Percentiles rank a stretch among this genome's conserved stretches.
Conservation (phyloP, 345 rosid species). For the Aegle marmelos region DNA sequence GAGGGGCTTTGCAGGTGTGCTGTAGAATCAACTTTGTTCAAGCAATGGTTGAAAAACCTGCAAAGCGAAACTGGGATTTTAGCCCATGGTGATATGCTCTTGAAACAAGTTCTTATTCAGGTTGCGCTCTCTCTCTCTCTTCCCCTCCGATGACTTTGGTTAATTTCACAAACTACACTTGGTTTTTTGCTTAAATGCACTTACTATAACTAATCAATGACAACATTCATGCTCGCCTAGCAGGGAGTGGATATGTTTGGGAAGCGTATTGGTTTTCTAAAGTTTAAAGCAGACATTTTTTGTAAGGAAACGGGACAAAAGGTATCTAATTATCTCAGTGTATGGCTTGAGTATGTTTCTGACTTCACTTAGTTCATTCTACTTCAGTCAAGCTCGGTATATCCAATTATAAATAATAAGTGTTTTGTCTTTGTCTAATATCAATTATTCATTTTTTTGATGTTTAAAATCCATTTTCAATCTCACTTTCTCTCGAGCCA, state of each 20-base stretch:
- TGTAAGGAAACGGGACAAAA: slow-evolving; percentile 57
- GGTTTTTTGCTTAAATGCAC: neutral
- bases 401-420: neutral
- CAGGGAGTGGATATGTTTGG: slow-evolving; percentile 98
- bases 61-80: slow-evolving; percentile 74
- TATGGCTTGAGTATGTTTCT: neutral
- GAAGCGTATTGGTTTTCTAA: slow-evolving; percentile 69
- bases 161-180: neutral
- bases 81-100: slow-evolving; percentile 46
- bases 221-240: neutral
- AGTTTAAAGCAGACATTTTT: slow-evolving; percentile 76
- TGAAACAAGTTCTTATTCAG: slow-evolving; percentile 76
- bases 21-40: slow-evolving; percentile 71
- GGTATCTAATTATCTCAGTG: slow-evolving; percentile 46
- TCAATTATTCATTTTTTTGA: neutral
- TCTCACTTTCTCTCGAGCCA: neutral
- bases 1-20: slow-evolving; percentile 44
- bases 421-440: neutral
- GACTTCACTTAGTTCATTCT: neutral
- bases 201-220: neutral
- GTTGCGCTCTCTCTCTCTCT: slow-evolving; percentile 17
- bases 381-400: neutral
- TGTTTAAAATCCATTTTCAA: neutral
- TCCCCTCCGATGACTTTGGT: neutral
- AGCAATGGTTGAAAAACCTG: slow-evolving; percentile 77